These are phyloP conservation scores for Trichosanthes truncata DNA, from an alignment of 306 rosid genomes.

Conservation along the genomic window DNA sequence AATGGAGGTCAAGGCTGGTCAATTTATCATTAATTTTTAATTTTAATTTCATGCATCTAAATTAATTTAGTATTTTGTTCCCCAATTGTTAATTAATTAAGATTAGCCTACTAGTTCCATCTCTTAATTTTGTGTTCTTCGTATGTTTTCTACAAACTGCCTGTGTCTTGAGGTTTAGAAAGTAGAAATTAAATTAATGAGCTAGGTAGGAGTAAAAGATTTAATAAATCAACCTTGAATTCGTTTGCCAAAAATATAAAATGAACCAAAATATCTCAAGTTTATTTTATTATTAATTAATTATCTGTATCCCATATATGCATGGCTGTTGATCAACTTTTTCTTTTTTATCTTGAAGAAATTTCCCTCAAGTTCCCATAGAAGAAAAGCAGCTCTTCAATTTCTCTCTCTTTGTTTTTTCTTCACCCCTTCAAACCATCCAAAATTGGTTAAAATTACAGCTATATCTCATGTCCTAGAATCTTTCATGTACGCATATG, in stretches of 20 bases:
- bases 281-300: neutral
- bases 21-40: constrained; percentile 7
- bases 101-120: neutral
- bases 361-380: neutral
- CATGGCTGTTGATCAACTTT: neutral
- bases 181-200: neutral
- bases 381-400: neutral
- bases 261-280: too few species aligned
- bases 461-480: neutral
- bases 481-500: neutral
- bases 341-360: neutral
- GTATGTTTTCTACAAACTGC: neutral
- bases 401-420: neutral
- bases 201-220: neutral
- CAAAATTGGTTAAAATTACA: neutral
- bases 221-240: neutral
- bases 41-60: neutral
- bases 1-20: constrained; percentile 18
- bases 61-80: neutral
- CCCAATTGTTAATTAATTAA: constrained; percentile 20
- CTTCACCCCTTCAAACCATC: neutral
- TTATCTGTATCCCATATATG: neutral
- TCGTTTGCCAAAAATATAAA: neutral
- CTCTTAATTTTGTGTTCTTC: neutral
- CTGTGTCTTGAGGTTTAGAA: neutral